Evolutionary conservation across 306 rosid species (phyloP).

Genomic region (Lagenaria siceraria): DNA sequence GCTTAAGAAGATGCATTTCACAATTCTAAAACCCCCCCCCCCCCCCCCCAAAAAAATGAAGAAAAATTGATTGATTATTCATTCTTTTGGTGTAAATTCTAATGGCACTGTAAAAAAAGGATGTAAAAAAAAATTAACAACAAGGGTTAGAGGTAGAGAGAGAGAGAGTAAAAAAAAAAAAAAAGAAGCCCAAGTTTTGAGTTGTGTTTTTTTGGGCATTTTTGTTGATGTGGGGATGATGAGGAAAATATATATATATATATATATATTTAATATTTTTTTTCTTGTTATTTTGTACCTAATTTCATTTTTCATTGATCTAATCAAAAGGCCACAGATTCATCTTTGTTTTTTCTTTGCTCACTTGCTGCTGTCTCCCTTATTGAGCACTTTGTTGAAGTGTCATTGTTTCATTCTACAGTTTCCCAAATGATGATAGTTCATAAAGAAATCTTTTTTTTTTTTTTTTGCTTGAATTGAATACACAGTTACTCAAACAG

Average conservation of each 20-base stretch:
- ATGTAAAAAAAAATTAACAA: neutral
- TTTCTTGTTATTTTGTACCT: neutral
- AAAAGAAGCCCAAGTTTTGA: conserved; percentile 11
- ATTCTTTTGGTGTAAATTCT: conserved; percentile 2
- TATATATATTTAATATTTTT: too few relatives aligned
- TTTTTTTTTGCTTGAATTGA: too few relatives aligned
- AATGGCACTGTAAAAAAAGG: neutral
- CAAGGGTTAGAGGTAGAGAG: neutral
- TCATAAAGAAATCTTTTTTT: neutral
- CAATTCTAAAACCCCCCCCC: conserved; percentile 65
- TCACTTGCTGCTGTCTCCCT: conserved; percentile 10
- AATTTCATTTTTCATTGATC: neutral
- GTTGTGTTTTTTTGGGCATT: conserved; percentile 11
- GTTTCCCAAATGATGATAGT: neutral
- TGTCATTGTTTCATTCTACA: conserved; percentile 8
- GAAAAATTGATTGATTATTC: neutral
- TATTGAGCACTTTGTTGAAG: neutral
- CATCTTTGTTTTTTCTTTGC: neutral
- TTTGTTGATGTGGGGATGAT: neutral
- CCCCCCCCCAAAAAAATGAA: neutral
- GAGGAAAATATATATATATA: neutral
- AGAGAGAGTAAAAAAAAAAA: neutral
- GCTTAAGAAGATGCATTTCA: conserved; percentile 77
- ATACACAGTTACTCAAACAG: neutral
- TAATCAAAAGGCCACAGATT: conserved; percentile 6